Conservation (phyloP, 257 asterid species). For the Rauvolfia tetraphylla region DNA sequence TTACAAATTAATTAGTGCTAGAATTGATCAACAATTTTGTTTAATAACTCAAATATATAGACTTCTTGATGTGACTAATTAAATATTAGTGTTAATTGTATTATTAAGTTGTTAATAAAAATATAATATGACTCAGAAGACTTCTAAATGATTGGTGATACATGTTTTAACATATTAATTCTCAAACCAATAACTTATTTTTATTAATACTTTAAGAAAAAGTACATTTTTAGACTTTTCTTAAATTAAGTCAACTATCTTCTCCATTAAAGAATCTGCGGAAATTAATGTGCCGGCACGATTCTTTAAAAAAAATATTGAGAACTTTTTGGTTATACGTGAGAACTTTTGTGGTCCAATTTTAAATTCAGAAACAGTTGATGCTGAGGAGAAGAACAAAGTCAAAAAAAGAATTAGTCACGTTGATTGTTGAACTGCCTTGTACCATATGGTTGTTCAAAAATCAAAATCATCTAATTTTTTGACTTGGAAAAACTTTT, state of each 20-base stretch:
- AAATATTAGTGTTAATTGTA: no score
- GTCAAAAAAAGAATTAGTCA: background rate
- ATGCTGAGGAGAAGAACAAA: background rate
- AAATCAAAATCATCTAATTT: background rate
- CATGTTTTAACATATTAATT: background rate
- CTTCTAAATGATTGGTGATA: conserved; percentile 3
- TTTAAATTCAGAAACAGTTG: background rate
- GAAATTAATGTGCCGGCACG: background rate
- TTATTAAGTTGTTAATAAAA: no score
- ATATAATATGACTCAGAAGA: background rate
- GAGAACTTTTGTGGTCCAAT: background rate
- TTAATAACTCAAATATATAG: no score
- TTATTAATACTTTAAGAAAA: background rate
- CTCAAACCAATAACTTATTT: background rate
- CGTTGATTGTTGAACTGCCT: background rate
- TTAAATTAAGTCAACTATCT: background rate
- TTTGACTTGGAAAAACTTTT: background rate
- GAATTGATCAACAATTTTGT: no score
- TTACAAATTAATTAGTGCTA: no score
- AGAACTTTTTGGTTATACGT: background rate
- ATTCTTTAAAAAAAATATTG: background rate
- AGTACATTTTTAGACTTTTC: background rate
- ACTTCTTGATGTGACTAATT: background rate
- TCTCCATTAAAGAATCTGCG: background rate
- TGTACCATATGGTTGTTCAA: background rate